A percentile compares a stretch with the other conserved stretches of the same genome.
phyloP scores from a whole-genome alignment of 305 asterid species.

The Coffea humblotiana region DNA sequence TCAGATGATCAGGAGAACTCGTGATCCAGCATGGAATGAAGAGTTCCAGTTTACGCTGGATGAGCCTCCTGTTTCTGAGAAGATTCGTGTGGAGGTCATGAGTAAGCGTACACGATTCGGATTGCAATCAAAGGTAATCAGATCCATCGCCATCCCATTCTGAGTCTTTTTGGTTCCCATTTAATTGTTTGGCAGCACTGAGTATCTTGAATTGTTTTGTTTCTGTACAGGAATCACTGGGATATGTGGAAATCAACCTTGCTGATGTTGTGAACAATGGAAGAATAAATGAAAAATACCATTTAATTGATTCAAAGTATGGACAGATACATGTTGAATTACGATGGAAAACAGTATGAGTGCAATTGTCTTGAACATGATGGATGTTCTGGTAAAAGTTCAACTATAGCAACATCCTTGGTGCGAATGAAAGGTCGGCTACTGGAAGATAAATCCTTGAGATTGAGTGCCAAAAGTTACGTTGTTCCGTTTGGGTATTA shows the following conservation, averaged over 20 bases:
- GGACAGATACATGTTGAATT: slow-evolving; percentile 83
- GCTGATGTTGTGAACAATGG: slow-evolving; percentile 81
- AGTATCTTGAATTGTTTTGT: neutral
- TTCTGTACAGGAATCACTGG: slow-evolving; percentile 60
- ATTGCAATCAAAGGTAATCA: slow-evolving; percentile 59
- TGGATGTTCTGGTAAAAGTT: slow-evolving; percentile 5
- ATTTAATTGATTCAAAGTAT: slow-evolving; percentile 76
- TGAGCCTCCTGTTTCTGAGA: slow-evolving; percentile 76
- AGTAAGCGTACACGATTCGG: slow-evolving; percentile 65
- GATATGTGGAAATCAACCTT: slow-evolving; percentile 73
- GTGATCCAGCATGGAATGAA: slow-evolving; percentile 81
- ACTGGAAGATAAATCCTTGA: too few species aligned
- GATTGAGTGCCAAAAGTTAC: neutral
- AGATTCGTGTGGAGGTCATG: slow-evolving; percentile 67
- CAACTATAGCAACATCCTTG: neutral
- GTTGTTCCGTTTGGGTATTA: neutral
- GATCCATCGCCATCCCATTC: neutral
- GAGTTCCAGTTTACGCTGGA: slow-evolving; percentile 88
- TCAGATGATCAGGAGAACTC: slow-evolving; percentile 64
- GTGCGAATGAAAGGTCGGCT: neutral
- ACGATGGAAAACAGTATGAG: slow-evolving; percentile 66
- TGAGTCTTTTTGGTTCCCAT: neutral
- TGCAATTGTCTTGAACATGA: neutral
- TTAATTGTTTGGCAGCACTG: neutral
- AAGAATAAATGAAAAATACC: slow-evolving; percentile 73